Percentiles rank a stretch among this genome's conserved stretches.
phyloP scores from a whole-genome alignment of 1,284 basidiomycete species.

The Fomitopsis palustris region DNA sequence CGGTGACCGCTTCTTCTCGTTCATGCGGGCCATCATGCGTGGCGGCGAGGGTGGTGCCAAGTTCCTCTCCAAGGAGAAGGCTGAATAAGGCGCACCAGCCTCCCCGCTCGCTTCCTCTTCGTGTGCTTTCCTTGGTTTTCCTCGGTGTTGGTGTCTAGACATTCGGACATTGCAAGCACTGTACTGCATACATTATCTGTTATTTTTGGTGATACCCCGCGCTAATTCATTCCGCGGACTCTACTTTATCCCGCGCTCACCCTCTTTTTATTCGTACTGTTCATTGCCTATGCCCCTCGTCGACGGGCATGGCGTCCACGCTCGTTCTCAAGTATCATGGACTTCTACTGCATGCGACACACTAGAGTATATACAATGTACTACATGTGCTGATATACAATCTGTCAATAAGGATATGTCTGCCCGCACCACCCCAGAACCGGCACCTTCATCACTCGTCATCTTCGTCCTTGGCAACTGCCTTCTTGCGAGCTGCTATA shows the following conservation, averaged over 20 bases:
- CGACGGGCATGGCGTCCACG: background rate
- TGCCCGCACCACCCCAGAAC: background rate
- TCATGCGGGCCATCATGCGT: constrained; percentile 86
- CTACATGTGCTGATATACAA: constrained; percentile 24
- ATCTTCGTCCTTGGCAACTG: constrained; percentile 10
- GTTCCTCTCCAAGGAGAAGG: constrained; percentile 41
- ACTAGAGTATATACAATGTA: constrained; percentile 23
- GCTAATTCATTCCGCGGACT: background rate
- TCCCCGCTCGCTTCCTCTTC: background rate
- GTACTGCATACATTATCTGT: constrained; percentile 3
- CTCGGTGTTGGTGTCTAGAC: background rate
- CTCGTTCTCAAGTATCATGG: constrained; percentile 2
- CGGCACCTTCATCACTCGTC: constrained; percentile 10
- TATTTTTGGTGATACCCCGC: constrained; percentile 6
- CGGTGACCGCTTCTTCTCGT: constrained; percentile 81
- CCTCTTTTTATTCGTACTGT: constrained; percentile 6
- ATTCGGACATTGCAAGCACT: background rate
- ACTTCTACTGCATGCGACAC: background rate
- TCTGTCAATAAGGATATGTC: constrained; percentile 12
- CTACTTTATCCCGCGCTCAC: constrained; percentile 1
- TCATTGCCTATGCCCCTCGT: background rate
- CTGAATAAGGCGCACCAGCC: constrained; percentile 28
- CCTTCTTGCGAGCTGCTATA: constrained; percentile 21
- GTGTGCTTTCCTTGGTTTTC: background rate
- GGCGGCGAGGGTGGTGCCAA: constrained; percentile 68